Base-by-base conservation (phyloP, 306 rosid genomes). In the cucumber (Cucumis sativus) region DNA sequence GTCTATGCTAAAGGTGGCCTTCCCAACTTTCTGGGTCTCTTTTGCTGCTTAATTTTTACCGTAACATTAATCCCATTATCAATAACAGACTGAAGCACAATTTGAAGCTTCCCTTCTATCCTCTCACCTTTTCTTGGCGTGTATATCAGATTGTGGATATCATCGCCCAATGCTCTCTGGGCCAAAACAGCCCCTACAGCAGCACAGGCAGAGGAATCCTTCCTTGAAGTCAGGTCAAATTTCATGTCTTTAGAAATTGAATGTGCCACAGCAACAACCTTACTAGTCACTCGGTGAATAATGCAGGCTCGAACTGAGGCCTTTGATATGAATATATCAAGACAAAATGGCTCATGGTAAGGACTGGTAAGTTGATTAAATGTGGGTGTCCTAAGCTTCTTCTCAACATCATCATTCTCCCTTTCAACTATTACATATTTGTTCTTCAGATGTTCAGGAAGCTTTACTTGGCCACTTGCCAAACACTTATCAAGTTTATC, bases 121-220 rank as follows among this genome's bases (percentile, higher is more conserved):
- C 81, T 90, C 58, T 95, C 96, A 55, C 95, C 95, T 82, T 84
- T 91, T 80, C 97, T 88, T 81, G 97, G 97, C 8, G 97, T 88
- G 79, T 92, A 95, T 78, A 89, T 77, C 72, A 89, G 83, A 74
- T 88, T 83, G 54, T 92, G 97, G 71, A 95, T 95, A 79, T 95
- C 99, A 84, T 89, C 96, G 39, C 87, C 95, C 85, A 94, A 80
- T 35, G 97, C 92, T 84, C 97, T 92, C 87, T 90, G 91, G 59
- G 93, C 95, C 63, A 94, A 81, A 83, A 89, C 88, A 59, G 86
- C 82, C 58, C 98, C 97, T 35, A 92, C 96, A 41, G 97, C 97
- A 70, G 86, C 88, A 89, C 96, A 94, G 57, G 98, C 88, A 77
- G 84, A 82, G 25, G 83, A 82, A 39, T 87, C 90, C 83, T 85